phyloP scores from a whole-genome alignment of 306 rosid genomes.

The Trifolium subterraneum region DNA sequence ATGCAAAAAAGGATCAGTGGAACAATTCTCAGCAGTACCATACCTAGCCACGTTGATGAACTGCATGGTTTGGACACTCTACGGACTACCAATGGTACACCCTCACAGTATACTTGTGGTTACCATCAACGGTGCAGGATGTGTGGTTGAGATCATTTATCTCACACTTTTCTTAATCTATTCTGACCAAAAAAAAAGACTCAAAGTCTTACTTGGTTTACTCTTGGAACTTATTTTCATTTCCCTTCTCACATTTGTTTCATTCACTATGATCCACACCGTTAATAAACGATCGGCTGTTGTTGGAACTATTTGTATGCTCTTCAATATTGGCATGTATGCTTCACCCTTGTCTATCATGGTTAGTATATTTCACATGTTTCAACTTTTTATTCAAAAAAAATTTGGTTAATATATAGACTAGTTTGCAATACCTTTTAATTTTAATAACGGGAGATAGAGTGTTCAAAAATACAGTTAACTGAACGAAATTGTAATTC shows the following conservation, averaged over 20 bases:
- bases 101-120: slow-evolving; percentile 62
- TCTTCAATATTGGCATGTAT: slow-evolving; percentile 75
- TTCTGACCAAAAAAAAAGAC: slow-evolving; percentile 56
- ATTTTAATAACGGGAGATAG: no score
- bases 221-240: slow-evolving; percentile 57
- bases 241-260: slow-evolving; percentile 41
- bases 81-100: slow-evolving; percentile 72
- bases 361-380: slow-evolving; percentile 35
- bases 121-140: slow-evolving; percentile 71
- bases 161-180: slow-evolving; percentile 60
- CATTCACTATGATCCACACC: slow-evolving; percentile 50
- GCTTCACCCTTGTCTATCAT: slow-evolving; percentile 77
- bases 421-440: no score
- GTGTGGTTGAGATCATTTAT: slow-evolving; percentile 58
- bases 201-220: slow-evolving; percentile 46
- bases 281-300: slow-evolving; percentile 52
- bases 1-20: slow-evolving; percentile 73
- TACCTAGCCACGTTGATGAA: slow-evolving; percentile 71
- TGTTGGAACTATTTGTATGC: slow-evolving; percentile 66
- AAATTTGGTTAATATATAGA: no score
- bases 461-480: no score
- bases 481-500: no score
- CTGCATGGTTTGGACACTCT: slow-evolving; percentile 78
- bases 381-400: no score
- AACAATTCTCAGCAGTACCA: slow-evolving; percentile 69